Evolutionary conservation across 2,329 filamentous ascomycete species (phyloP), one percentile per base, ranked within the genome.

Genomic region (Cladosporium sp.): DNA sequence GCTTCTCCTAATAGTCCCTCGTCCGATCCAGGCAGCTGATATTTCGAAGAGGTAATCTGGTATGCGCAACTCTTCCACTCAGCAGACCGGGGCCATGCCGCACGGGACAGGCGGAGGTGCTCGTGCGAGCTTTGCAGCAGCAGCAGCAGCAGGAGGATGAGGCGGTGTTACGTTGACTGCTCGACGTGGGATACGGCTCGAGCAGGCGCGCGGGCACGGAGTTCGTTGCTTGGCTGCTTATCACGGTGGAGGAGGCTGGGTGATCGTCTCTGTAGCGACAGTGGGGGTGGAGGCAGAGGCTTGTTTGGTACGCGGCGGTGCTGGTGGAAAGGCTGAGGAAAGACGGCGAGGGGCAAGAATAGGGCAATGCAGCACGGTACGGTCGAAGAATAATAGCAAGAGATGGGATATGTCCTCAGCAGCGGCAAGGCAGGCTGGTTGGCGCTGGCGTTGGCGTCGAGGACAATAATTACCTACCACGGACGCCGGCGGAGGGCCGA

Each of bases 181-280:
- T 51, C 43, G 43, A 36, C 28, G 56, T 46, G 39, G 56, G 21
- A 36, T 23, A 26, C 21, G 30, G 54, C 54, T 36, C 28, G 32
- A 46, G 32, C 34, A 26, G 36, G 32, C 34, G 25, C 56, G 34
- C 36, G 56, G 34, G 30, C 56, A 58, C 56, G 56, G 54, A 46
- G 56, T 25, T 25, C 23, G n/a, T 30, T 43, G 60, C 39, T 46
- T 46, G 39, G 39, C 39, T 46, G 49, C 34, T 43, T 53, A 39
- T 63, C 60, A 56, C 58, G 43, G 30, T 46, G 43, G 58, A 18
- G 34, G 49, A 56, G 49, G 32, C 56, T 58, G 56, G 56, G 56
- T 43, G 56, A 46, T 58, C 30, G 51, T 39, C 23, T 53, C 60
- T 43, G 60, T 63, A 63, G 60, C 60, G 60, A 63, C 60, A 39